Evolutionary conservation across 1,139 yeast species (phyloP).

Genomic region (Hansenula lynferdii): DNA sequence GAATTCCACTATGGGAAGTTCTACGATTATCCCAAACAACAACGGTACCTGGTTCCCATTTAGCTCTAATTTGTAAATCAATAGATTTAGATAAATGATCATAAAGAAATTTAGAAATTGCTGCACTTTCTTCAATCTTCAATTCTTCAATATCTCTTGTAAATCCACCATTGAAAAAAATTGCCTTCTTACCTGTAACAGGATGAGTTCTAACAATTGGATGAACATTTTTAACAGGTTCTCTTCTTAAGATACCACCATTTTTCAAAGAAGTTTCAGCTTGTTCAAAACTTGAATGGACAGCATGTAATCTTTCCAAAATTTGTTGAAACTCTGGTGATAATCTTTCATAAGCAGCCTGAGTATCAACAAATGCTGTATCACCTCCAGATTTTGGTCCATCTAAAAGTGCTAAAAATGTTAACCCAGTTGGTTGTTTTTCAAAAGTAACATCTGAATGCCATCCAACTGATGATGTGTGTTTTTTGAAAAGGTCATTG

Average conservation of each 20-base stretch:
- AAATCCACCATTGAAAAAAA: slow-evolving; percentile 56
- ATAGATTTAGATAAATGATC: slow-evolving; percentile 41
- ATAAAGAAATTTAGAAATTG: slow-evolving; percentile 46
- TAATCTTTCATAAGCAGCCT: slow-evolving; percentile 58
- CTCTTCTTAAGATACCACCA: slow-evolving; percentile 59
- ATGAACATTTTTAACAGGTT: slow-evolving; percentile 51
- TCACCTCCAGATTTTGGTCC: slow-evolving; percentile 67
- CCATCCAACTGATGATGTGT: slow-evolving; percentile 39
- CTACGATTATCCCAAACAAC: slow-evolving; percentile 69
- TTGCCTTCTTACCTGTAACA: slow-evolving; percentile 54
- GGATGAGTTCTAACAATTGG: slow-evolving; percentile 67
- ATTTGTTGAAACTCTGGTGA: slow-evolving; percentile 54
- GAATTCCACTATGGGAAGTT: slow-evolving; percentile 52
- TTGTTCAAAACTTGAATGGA: slow-evolving; percentile 62
- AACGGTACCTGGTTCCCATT: slow-evolving; percentile 55
- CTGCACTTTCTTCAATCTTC: slow-evolving; percentile 56
- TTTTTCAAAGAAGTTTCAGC: slow-evolving; percentile 44
- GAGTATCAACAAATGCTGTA: slow-evolving; percentile 56
- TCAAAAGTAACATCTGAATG: slow-evolving; percentile 71
- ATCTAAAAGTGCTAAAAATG: slow-evolving; percentile 51
- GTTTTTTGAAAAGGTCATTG: slow-evolving; percentile 29
- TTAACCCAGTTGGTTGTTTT: slow-evolving; percentile 62
- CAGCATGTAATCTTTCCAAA: slow-evolving; percentile 49
- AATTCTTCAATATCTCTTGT: slow-evolving; percentile 59
- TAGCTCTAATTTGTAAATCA: slow-evolving; percentile 49